Conservation (phyloP, 2,329 filamentous ascomycete genomes). For the Byssothecium circinans region DNA sequence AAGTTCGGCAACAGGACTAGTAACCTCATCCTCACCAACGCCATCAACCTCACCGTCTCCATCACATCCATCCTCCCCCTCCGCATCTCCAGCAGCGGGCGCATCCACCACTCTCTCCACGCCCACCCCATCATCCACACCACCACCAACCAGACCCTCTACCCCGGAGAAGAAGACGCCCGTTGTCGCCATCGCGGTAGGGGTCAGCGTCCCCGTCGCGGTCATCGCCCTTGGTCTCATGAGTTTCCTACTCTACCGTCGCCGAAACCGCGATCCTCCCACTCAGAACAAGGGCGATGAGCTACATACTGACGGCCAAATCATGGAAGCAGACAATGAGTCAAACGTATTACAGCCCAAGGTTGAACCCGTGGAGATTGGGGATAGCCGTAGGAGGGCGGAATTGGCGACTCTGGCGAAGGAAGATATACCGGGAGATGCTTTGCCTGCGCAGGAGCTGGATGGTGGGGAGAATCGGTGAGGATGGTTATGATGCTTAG, state of each 20-base stretch:
- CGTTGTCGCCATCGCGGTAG: conserved; percentile 8
- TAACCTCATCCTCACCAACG: background rate
- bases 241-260: conserved; percentile 9
- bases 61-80: background rate
- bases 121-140: background rate
- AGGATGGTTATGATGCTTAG: too few relatives aligned
- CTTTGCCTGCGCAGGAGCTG: too few relatives aligned
- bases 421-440: too few relatives aligned
- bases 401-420: background rate
- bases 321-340: background rate
- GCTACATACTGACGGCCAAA: background rate
- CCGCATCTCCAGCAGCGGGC: too few relatives aligned
- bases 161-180: background rate
- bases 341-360: background rate
- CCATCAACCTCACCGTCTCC: background rate
- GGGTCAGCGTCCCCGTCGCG: conserved; percentile 11
- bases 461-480: too few relatives aligned
- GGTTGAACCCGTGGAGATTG: background rate
- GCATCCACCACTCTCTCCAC: background rate
- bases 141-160: background rate
- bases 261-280: background rate
- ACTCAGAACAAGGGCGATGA: background rate
- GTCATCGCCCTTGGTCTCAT: conserved; percentile 6
- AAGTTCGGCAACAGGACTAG: too few relatives aligned
- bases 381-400: background rate